Base-by-base conservation (phyloP, 2,329 filamentous ascomycete genomes). In the Lachnellula hyalina region DNA sequence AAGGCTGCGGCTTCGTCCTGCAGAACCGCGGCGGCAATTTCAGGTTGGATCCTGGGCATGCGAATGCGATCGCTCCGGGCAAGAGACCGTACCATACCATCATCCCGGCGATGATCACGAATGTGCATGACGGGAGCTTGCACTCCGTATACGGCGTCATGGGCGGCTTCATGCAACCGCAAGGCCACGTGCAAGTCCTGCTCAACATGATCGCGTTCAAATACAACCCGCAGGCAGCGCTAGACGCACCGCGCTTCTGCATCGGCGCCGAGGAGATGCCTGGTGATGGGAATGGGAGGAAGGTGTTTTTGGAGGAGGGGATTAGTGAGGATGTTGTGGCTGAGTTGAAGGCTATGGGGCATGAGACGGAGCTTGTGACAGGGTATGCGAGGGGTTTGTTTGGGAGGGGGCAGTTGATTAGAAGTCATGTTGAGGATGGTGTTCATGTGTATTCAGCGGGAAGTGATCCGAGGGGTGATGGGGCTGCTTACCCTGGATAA, bases 91-190 rank as follows among this genome's bases (percentile, higher is more conserved):
- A 97, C 73, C 94, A 97, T 72, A 99, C 94, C 52, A 97, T 99
- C 70, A 99, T 99, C 65, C 93, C 94, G 0, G 93, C 89, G 0
- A 80, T 97, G 71, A 84, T 93, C 17, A 97, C 94, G 0, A 90
- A 94, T 63, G 70, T 82, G 17, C 74, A 75, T 4, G 90, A 95
- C 63, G 82, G 83, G 25, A 85, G 81, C 48, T 74, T 97, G 54
- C 89, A 96, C 70, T 87, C 84, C 4, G 88, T 96, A 0, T 96
- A 93, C 66, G 94, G 94, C 51, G 93, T 97, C 57, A 97, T 97
- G 94, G 94, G 94, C 51, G 93, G 91, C 2, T 97, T 95, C 73
- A 97, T 97, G 89, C 94, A 99, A 74, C 94, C 94, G 0, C 94
- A 97, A 72, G 94, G 93, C 21, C 94, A 97, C 57, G 86, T 97